Conservation (phyloP, 352 stramenopile species). For the Globisporangium nunn region DNA sequence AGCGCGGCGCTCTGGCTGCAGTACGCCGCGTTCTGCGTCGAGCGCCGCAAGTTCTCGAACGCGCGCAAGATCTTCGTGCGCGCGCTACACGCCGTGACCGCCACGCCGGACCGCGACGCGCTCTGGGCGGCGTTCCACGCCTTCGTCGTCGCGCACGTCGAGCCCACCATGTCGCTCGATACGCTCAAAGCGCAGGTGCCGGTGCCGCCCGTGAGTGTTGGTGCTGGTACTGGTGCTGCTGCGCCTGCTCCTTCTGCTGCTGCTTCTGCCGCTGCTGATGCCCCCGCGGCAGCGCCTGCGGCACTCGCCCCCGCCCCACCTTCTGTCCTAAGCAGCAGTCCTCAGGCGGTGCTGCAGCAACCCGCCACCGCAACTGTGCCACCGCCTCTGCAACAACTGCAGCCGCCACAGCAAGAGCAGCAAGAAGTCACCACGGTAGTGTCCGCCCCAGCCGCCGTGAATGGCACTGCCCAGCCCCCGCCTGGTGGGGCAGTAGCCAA, state of each 20-base stretch:
- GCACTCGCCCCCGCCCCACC: constrained; percentile 7
- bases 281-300: no score
- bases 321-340: not conserved
- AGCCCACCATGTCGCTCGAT: constrained; percentile 40
- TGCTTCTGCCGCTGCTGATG: not conserved
- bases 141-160: constrained; percentile 56
- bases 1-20: constrained; percentile 44
- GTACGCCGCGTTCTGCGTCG: constrained; percentile 68
- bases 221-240: not conserved
- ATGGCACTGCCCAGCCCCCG: not conserved
- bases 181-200: constrained; percentile 51
- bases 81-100: constrained; percentile 33
- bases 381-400: no score
- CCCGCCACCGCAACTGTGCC: no score
- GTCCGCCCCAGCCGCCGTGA: no score
- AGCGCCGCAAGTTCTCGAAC: constrained; percentile 71
- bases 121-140: constrained; percentile 55
- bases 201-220: constrained; percentile 14
- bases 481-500: not conserved
- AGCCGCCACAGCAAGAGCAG: not conserved
- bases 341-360: not conserved
- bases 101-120: constrained; percentile 18
- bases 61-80: constrained; percentile 69
- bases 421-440: no score
- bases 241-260: not conserved